These are phyloP conservation scores for Dioscorea dumetorum DNA, from an alignment of 106 monocot species.

Conservation along the genomic window DNA sequence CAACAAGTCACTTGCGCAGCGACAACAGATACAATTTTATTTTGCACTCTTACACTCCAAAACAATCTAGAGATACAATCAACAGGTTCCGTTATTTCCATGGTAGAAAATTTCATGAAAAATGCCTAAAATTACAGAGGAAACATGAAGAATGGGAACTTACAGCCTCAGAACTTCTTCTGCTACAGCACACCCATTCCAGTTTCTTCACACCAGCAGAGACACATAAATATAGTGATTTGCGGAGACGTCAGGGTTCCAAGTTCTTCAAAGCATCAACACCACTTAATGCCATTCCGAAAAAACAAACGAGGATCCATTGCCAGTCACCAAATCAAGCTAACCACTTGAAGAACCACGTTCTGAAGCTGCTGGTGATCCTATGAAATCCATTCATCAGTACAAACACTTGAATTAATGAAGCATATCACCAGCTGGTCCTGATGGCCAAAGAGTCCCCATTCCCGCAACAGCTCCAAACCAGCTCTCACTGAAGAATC, in stretches of 20 bases:
- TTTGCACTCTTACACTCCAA: constrained; percentile 12
- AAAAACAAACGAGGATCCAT: too few relatives aligned
- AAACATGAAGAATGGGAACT: constrained; percentile 6
- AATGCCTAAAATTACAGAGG: constrained; percentile 11
- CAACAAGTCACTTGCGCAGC: constrained; percentile 1
- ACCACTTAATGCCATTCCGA: too few relatives aligned
- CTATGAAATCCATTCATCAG: background rate
- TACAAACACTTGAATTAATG: too few relatives aligned
- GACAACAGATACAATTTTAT: constrained; percentile 5
- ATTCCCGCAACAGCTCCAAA: background rate
- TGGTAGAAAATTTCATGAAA: constrained; percentile 4
- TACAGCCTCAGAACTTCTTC: background rate
- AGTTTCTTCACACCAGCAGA: background rate
- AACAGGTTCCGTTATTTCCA: constrained; percentile 1
- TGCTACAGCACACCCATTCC: background rate
- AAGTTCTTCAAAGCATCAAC: background rate
- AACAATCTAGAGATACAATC: constrained; percentile 1
- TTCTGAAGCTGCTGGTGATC: background rate
- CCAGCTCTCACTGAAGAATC: background rate
- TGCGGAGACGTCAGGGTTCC: background rate
- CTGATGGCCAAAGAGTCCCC: background rate
- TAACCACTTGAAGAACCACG: too few relatives aligned
- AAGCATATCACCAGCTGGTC: background rate
- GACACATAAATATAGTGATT: background rate
- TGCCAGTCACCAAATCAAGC: too few relatives aligned